Evolutionary conservation across 805 yeast species (phyloP), one percentile per base, ranked within the genome.

Genomic region (Candida sphagnicola): DNA sequence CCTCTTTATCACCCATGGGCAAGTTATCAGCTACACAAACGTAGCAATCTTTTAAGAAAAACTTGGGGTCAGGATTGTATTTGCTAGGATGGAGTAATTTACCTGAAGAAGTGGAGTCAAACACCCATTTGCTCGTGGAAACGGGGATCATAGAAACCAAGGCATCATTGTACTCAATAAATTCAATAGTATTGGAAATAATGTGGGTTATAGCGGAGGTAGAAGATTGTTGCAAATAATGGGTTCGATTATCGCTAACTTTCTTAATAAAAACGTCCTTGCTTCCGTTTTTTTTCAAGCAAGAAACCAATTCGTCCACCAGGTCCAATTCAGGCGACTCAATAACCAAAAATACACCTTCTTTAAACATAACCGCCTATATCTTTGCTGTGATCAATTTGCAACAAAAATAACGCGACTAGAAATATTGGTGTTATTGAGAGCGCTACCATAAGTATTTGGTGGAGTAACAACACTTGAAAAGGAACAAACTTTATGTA

Each of bases 31-130:
- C 70, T 11, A 78, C 70, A 43, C 87, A 78, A 1, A 87, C 63
- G 45, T 77, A 75, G 13, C 77, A 73, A 37, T 76, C 74, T 43
- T 78, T 79, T 53, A 91, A 67, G 44, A 85, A 74, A 42, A 74
- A 78, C 19, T 65, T 65, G 6, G 86, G 83, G 51, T 83, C 84
- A 0, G 96, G 95, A 12, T 86, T 78, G 56, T 74, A 89, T 1
- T 75, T 70, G 40, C 80, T 70, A 29, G 74, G 66, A 4, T 83
- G 77, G 18, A 71, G 66, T 11, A 72, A 54, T 38, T 72, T 67
- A 0, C 62, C 61, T 18, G 54, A 54, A 6, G 51, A 51, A 0
- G 71, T 51, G 2, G 82, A 74, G 28, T 74, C 78, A 19, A 56
- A 46, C 2, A 85, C 65, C 88, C 93, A 87, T 4, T 65, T 55